Percentiles rank a stretch among this genome's conserved stretches.
Evolutionary conservation across 352 stramenopile genomes (phyloP).

Genomic region (Thalassiosira mediterranea): DNA sequence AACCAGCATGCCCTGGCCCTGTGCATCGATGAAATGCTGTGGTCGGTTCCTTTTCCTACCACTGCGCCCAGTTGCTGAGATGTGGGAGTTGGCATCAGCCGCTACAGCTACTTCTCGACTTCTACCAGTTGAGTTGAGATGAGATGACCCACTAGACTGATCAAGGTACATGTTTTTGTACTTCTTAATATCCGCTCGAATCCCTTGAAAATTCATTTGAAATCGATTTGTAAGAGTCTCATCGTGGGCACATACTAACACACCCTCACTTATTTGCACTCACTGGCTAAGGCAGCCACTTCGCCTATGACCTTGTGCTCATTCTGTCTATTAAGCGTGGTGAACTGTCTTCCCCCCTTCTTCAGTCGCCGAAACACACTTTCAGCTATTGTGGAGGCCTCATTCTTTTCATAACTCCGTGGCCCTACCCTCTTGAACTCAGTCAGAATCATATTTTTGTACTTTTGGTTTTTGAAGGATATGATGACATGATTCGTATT

Average conservation of each 20-base stretch:
- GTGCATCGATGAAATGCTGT: background rate
- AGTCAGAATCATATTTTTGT: background rate
- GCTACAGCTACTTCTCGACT: background rate
- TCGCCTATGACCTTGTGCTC: too few species aligned
- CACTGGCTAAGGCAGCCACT: too few species aligned
- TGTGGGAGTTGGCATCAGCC: background rate
- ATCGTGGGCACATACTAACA: too few species aligned
- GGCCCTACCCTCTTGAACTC: background rate
- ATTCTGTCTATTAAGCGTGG: too few species aligned
- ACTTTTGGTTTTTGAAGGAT: background rate
- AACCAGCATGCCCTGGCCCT: background rate
- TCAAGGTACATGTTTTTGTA: background rate
- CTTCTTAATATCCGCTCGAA: background rate
- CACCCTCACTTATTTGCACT: too few species aligned
- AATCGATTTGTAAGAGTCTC: background rate
- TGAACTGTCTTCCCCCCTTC: too few species aligned
- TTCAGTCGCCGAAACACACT: background rate
- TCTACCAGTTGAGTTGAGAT: background rate
- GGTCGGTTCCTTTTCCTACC: background rate
- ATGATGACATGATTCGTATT: too few species aligned
- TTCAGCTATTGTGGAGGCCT: too few species aligned
- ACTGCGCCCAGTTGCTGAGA: too few species aligned
- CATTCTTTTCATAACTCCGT: too few species aligned
- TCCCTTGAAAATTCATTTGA: background rate
- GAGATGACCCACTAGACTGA: background rate